These are phyloP conservation scores for Keqinozyma sinolaborantium DNA, from an alignment of 1,139 yeast genomes.

Conservation along the genomic window DNA sequence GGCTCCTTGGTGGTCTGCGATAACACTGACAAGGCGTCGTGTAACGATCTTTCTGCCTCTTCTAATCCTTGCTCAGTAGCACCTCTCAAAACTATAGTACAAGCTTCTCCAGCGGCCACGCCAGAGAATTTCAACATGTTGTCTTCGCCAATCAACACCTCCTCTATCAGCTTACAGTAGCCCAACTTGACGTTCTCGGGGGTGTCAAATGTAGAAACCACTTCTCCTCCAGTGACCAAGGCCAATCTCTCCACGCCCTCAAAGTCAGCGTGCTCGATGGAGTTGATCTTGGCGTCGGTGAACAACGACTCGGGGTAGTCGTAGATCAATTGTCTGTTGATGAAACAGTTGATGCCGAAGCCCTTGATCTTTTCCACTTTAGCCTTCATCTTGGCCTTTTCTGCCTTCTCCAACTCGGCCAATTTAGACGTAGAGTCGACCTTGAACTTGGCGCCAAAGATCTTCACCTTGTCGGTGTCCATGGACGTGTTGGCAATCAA, in stretches of 20 bases:
- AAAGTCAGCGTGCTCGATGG: constrained; percentile 97
- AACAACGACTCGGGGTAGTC: constrained; percentile 97
- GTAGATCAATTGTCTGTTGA: constrained; percentile 92
- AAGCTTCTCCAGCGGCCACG: constrained; percentile 93
- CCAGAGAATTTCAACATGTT: constrained; percentile 86
- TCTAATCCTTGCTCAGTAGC: constrained; percentile 95
- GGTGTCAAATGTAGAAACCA: constrained; percentile 91
- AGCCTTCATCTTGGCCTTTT: constrained; percentile 84
- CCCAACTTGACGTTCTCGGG: constrained; percentile 88
- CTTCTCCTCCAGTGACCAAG: constrained; percentile 96
- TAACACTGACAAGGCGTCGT: constrained; percentile 92
- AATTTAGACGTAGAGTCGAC: constrained; percentile 93
- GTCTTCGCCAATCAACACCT: constrained; percentile 88
- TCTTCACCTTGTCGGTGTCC: constrained; percentile 96
- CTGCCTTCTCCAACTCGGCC: constrained; percentile 95
- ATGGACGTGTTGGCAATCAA: constrained; percentile 93
- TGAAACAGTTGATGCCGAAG: constrained; percentile 82
- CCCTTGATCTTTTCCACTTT: constrained; percentile 87
- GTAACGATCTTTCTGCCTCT: constrained; percentile 96
- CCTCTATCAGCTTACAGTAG: constrained; percentile 86
- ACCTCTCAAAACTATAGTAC: constrained; percentile 94
- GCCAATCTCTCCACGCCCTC: constrained; percentile 98
- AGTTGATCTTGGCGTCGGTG: constrained; percentile 81
- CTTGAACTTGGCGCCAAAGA: constrained; percentile 96
- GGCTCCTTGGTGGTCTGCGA: constrained; percentile 95